Evolutionary conservation across 2,329 filamentous ascomycete species (phyloP).

Genomic region (Fusarium secorum): DNA sequence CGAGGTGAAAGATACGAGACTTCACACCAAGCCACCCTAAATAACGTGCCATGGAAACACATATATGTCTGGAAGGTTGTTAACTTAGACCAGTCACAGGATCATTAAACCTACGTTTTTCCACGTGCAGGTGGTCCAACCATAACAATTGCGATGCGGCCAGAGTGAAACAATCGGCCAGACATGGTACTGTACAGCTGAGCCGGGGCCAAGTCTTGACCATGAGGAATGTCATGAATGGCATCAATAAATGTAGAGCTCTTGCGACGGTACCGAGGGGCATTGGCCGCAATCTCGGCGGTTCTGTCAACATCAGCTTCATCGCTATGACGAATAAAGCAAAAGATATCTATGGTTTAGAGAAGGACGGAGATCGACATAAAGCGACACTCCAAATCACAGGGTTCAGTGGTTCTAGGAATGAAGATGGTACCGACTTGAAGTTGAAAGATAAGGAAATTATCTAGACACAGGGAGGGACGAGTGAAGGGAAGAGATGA

Average conservation of each 20-base stretch:
- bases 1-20: constrained; percentile 95
- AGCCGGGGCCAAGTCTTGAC: constrained; percentile 84
- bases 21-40: constrained; percentile 97
- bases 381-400: neutral
- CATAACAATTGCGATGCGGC: constrained; percentile 95
- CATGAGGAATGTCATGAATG: constrained; percentile 91
- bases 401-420: neutral
- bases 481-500: neutral
- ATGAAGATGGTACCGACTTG: neutral
- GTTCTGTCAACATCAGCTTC: constrained; percentile 64
- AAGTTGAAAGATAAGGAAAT: neutral
- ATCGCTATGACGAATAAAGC: neutral
- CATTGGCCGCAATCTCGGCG: constrained; percentile 89
- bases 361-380: neutral
- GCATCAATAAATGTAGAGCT: constrained; percentile 97
- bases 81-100: constrained; percentile 9
- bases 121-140: constrained; percentile 93
- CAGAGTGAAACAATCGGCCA: constrained; percentile 94
- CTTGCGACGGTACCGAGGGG: constrained; percentile 86
- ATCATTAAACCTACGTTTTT: constrained; percentile 74
- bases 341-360: neutral
- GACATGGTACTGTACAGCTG: constrained; percentile 99
- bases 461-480: neutral
- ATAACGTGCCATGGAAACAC: constrained; percentile 93
- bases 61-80: constrained; percentile 74